phyloP scores from a whole-genome alignment of 2,329 filamentous ascomycete species.

The Stagonosporopsis chrysanthemi region DNA sequence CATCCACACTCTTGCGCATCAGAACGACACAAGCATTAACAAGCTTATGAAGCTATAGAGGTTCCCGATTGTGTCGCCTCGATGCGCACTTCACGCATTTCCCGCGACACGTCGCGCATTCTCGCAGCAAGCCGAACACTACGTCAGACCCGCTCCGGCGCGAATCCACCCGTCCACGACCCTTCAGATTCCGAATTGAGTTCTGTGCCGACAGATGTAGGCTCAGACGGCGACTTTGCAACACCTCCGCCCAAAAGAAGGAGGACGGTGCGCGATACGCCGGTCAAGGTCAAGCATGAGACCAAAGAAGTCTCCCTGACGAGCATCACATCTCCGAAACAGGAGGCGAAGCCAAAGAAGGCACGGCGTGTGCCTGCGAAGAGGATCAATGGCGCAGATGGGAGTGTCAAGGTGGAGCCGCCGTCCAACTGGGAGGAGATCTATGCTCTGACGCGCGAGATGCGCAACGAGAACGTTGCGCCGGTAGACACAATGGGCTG shows the following conservation, averaged over 20 bases:
- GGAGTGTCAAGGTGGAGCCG: constrained; percentile 60
- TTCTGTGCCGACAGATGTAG: constrained; percentile 37
- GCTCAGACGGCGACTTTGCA: constrained; percentile 32
- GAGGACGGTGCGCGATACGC: constrained; percentile 46
- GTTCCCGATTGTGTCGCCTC: not conserved
- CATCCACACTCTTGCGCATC: not conserved
- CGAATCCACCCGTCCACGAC: constrained; percentile 32
- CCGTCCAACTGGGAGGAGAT: constrained; percentile 85
- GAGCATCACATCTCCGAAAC: constrained; percentile 35
- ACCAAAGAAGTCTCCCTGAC: constrained; percentile 28
- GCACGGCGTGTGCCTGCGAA: constrained; percentile 49
- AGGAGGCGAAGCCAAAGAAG: constrained; percentile 39
- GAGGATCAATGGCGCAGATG: constrained; percentile 40
- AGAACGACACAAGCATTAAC: too few species aligned
- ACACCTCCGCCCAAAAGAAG: constrained; percentile 56
- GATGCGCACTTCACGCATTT: constrained; percentile 51
- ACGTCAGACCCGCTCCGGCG: constrained; percentile 42
- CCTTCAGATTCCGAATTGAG: constrained; percentile 45
- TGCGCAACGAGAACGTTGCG: constrained; percentile 75
- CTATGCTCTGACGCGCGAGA: constrained; percentile 77
- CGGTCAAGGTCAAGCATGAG: constrained; percentile 42
- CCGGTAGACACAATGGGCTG: constrained; percentile 99
- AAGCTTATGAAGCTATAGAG: not conserved
- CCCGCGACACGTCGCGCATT: constrained; percentile 46
- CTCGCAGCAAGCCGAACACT: constrained; percentile 41